phyloP scores from a whole-genome alignment of 2,329 filamentous ascomycete genomes.

The Colletotrichum theobromicola region DNA sequence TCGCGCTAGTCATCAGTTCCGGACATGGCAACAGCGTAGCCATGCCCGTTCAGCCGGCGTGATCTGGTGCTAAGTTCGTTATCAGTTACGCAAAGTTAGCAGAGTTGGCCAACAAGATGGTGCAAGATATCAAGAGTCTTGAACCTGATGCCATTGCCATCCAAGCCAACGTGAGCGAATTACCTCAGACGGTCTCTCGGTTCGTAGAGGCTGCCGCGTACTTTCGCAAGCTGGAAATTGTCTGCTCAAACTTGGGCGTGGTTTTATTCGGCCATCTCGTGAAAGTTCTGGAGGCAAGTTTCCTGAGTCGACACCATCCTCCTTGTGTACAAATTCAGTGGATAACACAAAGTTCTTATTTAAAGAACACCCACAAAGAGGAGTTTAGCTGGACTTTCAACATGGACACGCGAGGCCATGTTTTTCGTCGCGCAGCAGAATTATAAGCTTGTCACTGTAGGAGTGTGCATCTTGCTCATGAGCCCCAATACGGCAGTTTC shows the following conservation, averaged over 20 bases:
- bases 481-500: conserved; percentile 64
- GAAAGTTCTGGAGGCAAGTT: conserved; percentile 55
- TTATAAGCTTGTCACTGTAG: conserved; percentile 70
- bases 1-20: conserved; percentile 79
- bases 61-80: conserved; percentile 59
- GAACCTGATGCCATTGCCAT: conserved; percentile 67
- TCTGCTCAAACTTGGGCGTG: conserved; percentile 72
- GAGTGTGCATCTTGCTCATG: conserved; percentile 75
- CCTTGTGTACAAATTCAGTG: no score
- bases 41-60: conserved; percentile 61
- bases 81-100: conserved; percentile 64
- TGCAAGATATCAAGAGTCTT: conserved; percentile 55
- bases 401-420: conserved; percentile 70
- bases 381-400: conserved; percentile 74
- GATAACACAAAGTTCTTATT: no score
- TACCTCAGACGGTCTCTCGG: conserved; percentile 64
- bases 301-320: no score
- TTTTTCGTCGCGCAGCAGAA: conserved; percentile 75
- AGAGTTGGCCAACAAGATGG: conserved; percentile 60
- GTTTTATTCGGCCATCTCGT: conserved; percentile 71
- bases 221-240: conserved; percentile 72
- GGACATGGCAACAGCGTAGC: conserved; percentile 63
- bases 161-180: conserved; percentile 70
- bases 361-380: conserved; percentile 38
- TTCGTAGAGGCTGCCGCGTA: conserved; percentile 66